Conservation (phyloP, 1,284 basidiomycete species). For the Moesziomyces sp. region DNA sequence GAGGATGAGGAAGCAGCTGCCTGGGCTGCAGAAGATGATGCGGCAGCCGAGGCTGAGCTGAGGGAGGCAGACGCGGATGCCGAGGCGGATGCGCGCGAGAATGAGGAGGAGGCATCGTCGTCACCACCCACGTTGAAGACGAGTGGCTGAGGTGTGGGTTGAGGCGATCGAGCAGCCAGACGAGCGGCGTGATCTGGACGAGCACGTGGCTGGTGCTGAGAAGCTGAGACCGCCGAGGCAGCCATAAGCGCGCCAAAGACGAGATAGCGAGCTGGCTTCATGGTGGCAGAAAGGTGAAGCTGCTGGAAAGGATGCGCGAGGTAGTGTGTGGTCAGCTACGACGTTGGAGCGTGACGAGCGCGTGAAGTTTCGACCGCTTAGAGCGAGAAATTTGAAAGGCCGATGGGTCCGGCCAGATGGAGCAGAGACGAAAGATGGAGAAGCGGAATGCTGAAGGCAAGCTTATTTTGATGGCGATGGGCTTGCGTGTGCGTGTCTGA, state of each 20-base stretch:
- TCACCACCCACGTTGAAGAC: conserved; percentile 1
- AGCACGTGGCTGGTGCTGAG: conserved; percentile 21
- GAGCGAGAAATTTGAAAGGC: too few relatives aligned
- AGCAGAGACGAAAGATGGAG: too few relatives aligned
- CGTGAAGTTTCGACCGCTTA: too few relatives aligned
- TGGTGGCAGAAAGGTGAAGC: not conserved
- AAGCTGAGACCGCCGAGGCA: conserved; percentile 17
- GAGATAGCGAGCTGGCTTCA: conserved; percentile 30
- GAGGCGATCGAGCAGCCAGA: conserved; percentile 17
- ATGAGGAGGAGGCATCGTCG: conserved; percentile 8
- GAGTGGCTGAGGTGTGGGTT: conserved; percentile 2
- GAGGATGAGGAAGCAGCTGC: conserved; percentile 20
- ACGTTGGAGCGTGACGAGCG: too few relatives aligned
- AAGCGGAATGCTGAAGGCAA: too few relatives aligned
- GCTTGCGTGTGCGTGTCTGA: too few relatives aligned
- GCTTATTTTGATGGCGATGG: too few relatives aligned
- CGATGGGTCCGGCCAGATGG: too few relatives aligned
- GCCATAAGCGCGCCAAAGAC: conserved; percentile 32
- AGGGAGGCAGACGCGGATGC: conserved; percentile 5
- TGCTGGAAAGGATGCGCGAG: not conserved
- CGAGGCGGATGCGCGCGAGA: conserved; percentile 16
- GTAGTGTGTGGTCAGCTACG: not conserved
- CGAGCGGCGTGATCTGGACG: conserved; percentile 21
- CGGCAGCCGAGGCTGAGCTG: conserved; percentile 20
- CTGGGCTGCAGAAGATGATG: conserved; percentile 24